Conservation (phyloP, 805 yeast species). For the Candida rishiriensis region DNA sequence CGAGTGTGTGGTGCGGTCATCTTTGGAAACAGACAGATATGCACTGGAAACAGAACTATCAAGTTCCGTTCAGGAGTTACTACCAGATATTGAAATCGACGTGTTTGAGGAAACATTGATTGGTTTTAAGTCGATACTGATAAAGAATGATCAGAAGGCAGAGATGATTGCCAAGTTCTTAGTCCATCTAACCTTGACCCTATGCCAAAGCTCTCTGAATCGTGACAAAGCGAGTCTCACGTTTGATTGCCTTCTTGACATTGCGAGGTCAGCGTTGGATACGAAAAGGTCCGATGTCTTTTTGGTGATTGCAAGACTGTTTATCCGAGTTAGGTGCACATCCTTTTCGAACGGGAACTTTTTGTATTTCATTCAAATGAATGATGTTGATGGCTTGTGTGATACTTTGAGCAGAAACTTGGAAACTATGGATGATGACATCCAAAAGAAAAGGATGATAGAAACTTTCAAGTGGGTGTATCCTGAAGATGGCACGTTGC, state of each 20-base stretch:
- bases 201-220: conserved; percentile 13
- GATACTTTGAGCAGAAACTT: conserved; percentile 51
- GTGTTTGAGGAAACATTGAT: conserved; percentile 2
- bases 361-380: conserved; percentile 47
- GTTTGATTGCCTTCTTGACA: conserved; percentile 9
- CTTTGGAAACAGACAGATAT: background rate
- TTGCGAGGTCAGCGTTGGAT: conserved; percentile 8
- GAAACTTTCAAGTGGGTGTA: conserved; percentile 45
- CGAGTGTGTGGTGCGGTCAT: conserved; percentile 7
- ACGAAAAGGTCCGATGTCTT: conserved; percentile 24
- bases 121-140: conserved; percentile 4
- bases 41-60: background rate
- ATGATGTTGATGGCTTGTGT: conserved; percentile 64
- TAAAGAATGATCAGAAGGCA: conserved; percentile 2
- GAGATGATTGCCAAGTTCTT: conserved; percentile 3
- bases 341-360: conserved; percentile 36
- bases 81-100: conserved; percentile 3
- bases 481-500: conserved; percentile 45
- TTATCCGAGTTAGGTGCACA: conserved; percentile 46
- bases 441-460: conserved; percentile 15
- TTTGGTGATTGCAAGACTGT: conserved; percentile 45
- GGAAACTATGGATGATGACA: conserved; percentile 22
- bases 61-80: background rate
- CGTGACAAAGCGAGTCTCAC: conserved; percentile 7
- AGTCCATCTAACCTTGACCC: conserved; percentile 11